phyloP scores from a whole-genome alignment of 2,329 filamentous ascomycete genomes.

The Diaporthe capsici region DNA sequence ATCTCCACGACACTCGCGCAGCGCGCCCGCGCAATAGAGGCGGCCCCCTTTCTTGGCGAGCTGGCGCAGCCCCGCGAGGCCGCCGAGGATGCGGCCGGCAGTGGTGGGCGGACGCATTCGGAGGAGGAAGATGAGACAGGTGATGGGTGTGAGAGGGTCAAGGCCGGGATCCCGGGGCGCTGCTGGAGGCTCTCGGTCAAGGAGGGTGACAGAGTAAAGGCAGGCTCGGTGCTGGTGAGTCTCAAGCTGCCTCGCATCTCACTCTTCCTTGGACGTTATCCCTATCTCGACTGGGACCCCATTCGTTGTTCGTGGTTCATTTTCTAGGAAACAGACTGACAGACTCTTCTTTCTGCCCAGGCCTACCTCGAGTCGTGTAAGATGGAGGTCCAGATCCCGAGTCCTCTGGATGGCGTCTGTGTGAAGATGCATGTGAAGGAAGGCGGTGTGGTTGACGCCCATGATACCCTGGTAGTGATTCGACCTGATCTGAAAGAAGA shows the following conservation, averaged over 20 bases:
- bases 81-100: too few species aligned
- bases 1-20: background rate
- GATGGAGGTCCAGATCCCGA: conserved; percentile 6
- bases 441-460: background rate
- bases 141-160: background rate
- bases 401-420: conserved; percentile 17
- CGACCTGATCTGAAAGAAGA: background rate
- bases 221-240: background rate
- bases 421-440: background rate
- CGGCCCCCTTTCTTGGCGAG: background rate
- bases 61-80: background rate
- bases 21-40: background rate
- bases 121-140: background rate
- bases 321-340: background rate
- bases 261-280: background rate
- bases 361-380: conserved; percentile 12
- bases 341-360: background rate
- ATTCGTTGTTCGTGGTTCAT: background rate
- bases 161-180: background rate
- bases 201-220: background rate
- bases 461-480: conserved; percentile 4
- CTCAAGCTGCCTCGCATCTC: background rate
- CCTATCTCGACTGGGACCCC: too few species aligned
- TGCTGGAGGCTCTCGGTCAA: background rate
- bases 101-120: background rate